Evolutionary conservation across 2,329 filamentous ascomycete genomes (phyloP).

Genomic region (Beauveria sp.): DNA sequence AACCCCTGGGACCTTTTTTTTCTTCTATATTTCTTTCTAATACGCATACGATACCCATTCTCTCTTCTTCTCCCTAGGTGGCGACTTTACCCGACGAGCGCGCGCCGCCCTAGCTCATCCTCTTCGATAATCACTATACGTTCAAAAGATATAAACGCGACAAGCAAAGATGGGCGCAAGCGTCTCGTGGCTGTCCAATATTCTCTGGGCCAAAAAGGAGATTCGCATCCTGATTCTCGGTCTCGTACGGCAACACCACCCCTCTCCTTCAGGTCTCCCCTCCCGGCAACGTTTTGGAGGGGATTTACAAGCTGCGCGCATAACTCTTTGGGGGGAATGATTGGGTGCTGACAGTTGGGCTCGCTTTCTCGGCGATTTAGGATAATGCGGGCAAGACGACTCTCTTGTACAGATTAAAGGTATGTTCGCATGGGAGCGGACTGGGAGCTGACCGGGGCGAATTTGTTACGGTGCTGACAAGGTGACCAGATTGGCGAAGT

Average conservation of each 20-base stretch:
- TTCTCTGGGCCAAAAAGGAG: slow-evolving; percentile 92
- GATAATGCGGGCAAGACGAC: slow-evolving; percentile 99
- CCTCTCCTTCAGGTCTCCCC: background rate
- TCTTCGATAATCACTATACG: background rate
- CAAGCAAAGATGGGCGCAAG: slow-evolving; percentile 50
- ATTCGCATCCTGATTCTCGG: slow-evolving; percentile 92
- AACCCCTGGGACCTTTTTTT: background rate
- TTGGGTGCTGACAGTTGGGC: slow-evolving; percentile 1
- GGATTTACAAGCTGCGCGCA: background rate
- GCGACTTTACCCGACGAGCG: background rate
- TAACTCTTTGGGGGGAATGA: background rate
- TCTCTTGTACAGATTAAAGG: slow-evolving; percentile 90
- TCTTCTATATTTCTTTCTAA: background rate
- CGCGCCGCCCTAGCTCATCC: background rate
- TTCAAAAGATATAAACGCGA: slow-evolving; percentile 6
- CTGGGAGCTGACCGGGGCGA: no score
- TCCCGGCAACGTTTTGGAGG: background rate
- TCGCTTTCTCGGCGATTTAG: slow-evolving; percentile 37
- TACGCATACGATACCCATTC: slow-evolving; percentile 9
- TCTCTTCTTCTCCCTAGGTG: background rate
- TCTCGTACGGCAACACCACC: slow-evolving; percentile 53
- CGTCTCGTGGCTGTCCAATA: slow-evolving; percentile 61
- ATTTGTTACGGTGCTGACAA: slow-evolving; percentile 7
- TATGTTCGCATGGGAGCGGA: slow-evolving; percentile 26
- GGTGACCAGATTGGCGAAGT: slow-evolving; percentile 83